Base-by-base conservation (phyloP, 164 flowering plant genomes). In the Litsea cubeba region DNA sequence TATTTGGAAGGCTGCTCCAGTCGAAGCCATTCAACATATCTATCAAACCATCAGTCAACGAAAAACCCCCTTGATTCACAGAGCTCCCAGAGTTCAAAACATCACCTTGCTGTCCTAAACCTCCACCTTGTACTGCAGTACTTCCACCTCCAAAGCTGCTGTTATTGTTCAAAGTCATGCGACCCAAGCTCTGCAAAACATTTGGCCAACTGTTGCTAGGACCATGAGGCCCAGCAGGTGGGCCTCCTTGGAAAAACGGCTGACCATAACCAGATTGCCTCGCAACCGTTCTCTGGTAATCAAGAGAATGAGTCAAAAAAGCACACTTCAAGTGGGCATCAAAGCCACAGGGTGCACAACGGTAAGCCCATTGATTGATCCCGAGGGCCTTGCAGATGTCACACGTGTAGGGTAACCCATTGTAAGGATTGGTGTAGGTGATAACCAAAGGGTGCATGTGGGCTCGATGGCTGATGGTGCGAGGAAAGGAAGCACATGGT, bases 291-390 rank as follows among this genome's bases (percentile, higher is more conserved):
- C n/a, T 70, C 28, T 22, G n/a, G 6, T 8, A 0, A 17, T 20
- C n/a, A 57, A 15, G 3, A 14, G 62, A 62, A 20, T 22, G 12
- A 62, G 10, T 22, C 25, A 40, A 40, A 10, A 20, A 10, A 2
- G 66, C 66, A 65, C 88, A 83, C 2, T 25, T 65, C 62, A 85
- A 70, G 71, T 84, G 86, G 50, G 75, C 81, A 71, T 83, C 83
- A 65, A 82, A 84, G 22, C 72, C 79, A 71, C 88, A 84, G 12
- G 20, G 1, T 28, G 32, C 63, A 75, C 86, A 83, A 20, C 80
- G 66, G 65, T 81, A 82, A n/a, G 76, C 79, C 86, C 83, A 84
- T 57, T 74, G 78, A n/a, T 76, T 70, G 12, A 71, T 40, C 11
- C 82, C 83, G 2, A 50, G 1, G 14, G 28, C 46, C 3, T 23